Evolutionary conservation across 768 basidiomycete species (phyloP).

Genomic region (Nidularia sp.): DNA sequence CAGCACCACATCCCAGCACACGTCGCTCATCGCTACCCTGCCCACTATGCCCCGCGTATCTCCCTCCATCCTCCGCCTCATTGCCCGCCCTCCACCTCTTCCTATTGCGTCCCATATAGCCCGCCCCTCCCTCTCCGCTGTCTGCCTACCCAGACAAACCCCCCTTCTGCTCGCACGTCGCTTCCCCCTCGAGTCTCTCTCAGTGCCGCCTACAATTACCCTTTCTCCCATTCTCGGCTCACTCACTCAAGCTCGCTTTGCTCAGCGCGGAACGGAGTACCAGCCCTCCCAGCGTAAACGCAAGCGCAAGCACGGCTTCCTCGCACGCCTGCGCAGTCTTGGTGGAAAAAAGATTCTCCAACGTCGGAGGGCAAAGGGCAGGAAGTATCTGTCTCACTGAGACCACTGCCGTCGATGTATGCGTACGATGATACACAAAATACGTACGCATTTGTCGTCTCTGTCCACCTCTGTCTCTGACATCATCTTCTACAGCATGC

Average conservation of each 20-base stretch:
- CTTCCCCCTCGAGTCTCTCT: conserved; percentile 3
- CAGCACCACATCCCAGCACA: not conserved
- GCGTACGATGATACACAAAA: too few species aligned
- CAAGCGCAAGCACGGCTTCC: conserved; percentile 91
- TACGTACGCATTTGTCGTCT: too few species aligned
- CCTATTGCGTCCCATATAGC: conserved; percentile 11
- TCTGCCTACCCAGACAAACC: not conserved
- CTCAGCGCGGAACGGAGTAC: conserved; percentile 82
- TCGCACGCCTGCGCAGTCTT: conserved; percentile 65
- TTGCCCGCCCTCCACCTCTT: conserved; percentile 27
- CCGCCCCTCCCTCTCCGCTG: conserved; percentile 7
- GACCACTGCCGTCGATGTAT: not conserved
- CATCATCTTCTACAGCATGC: too few species aligned
- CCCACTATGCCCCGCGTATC: conserved; percentile 40
- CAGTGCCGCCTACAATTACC: conserved; percentile 8
- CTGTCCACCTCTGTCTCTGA: too few species aligned
- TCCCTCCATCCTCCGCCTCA: conserved; percentile 27
- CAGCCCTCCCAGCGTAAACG: conserved; percentile 94
- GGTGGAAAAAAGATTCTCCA: conserved; percentile 71
- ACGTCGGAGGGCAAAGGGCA: conserved; percentile 69
- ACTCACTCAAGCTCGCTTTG: conserved; percentile 55
- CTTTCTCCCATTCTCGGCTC: conserved; percentile 34
- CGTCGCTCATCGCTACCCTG: too few species aligned
- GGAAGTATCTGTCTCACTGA: conserved; percentile 79
- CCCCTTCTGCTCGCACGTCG: conserved; percentile 3